Conservation (phyloP, 495 filamentous ascomycete genomes). For the Pseudomonodictys pantanalensis region DNA sequence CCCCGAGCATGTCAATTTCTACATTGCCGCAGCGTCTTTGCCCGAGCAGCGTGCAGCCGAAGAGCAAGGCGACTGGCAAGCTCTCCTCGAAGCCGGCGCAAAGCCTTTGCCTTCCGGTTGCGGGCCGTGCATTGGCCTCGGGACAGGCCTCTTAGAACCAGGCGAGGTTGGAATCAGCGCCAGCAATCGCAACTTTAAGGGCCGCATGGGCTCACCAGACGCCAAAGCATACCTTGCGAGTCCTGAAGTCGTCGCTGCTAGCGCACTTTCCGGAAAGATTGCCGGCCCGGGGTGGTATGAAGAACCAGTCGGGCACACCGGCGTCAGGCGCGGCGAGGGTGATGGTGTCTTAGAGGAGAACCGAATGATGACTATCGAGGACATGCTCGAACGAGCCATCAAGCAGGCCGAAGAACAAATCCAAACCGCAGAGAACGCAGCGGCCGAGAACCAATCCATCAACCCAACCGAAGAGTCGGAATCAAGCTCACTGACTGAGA, state of each 20-base stretch:
- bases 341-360: constrained; percentile 61
- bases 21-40: constrained; percentile 84
- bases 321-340: constrained; percentile 69
- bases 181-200: constrained; percentile 91
- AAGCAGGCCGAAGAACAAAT: constrained; percentile 63
- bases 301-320: constrained; percentile 61
- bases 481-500: constrained; percentile 47
- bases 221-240: constrained; percentile 86
- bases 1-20: constrained; percentile 75
- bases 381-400: constrained; percentile 68
- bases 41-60: constrained; percentile 78
- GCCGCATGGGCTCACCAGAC: constrained; percentile 79
- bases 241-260: constrained; percentile 90
- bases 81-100: constrained; percentile 76
- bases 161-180: constrained; percentile 89
- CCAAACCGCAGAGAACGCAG: constrained; percentile 47
- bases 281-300: constrained; percentile 79
- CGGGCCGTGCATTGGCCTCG: constrained; percentile 87
- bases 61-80: constrained; percentile 83
- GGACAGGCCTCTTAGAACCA: constrained; percentile 76
- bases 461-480: constrained; percentile 3
- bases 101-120: constrained; percentile 73
- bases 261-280: constrained; percentile 74
- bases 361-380: constrained; percentile 59
- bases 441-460: constrained; percentile 16